Percentiles rank a stretch among this genome's conserved stretches.
phyloP scores from a whole-genome alignment of 2,329 filamentous ascomycete species.

The Pestalotiopsis sp. region DNA sequence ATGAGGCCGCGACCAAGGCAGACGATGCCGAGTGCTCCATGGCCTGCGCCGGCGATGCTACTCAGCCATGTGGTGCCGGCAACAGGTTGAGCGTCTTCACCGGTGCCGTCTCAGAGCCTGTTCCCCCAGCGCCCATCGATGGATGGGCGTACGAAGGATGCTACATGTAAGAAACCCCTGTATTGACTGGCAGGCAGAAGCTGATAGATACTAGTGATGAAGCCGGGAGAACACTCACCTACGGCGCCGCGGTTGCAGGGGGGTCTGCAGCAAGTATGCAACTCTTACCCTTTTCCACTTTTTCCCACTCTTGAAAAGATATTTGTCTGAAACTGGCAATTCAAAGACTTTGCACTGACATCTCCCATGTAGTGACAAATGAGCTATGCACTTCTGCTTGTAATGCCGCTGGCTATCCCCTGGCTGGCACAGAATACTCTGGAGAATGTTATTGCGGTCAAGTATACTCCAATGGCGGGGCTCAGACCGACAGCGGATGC shows the following conservation, averaged over 20 bases:
- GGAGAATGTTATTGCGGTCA: constrained; percentile 52
- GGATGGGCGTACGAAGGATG: constrained; percentile 17
- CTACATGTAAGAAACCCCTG: constrained; percentile 7
- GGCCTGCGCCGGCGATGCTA: constrained; percentile 42
- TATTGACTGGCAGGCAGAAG: neutral
- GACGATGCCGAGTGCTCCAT: constrained; percentile 41
- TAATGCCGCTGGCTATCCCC: constrained; percentile 36
- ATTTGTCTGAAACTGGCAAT: neutral
- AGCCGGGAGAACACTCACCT: constrained; percentile 8
- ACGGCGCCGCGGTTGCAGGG: constrained; percentile 11
- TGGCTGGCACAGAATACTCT: constrained; percentile 48
- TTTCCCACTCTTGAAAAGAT: too few relatives aligned
- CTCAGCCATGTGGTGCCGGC: constrained; percentile 45
- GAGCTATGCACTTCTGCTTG: constrained; percentile 44
- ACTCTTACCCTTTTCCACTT: neutral
- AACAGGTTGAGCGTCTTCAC: constrained; percentile 34
- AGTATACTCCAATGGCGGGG: constrained; percentile 38
- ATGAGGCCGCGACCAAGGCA: constrained; percentile 31
- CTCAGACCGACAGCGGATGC: constrained; percentile 38
- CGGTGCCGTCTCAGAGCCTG: constrained; percentile 10
- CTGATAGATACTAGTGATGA: constrained; percentile 15
- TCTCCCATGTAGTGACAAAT: constrained; percentile 18
- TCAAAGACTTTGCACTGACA: neutral
- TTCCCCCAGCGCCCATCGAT: constrained; percentile 13
- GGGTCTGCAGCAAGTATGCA: constrained; percentile 15